These are phyloP conservation scores for Isoetes taiwanensis DNA, from an alignment of 75 land plant species.

Conservation along the genomic window DNA sequence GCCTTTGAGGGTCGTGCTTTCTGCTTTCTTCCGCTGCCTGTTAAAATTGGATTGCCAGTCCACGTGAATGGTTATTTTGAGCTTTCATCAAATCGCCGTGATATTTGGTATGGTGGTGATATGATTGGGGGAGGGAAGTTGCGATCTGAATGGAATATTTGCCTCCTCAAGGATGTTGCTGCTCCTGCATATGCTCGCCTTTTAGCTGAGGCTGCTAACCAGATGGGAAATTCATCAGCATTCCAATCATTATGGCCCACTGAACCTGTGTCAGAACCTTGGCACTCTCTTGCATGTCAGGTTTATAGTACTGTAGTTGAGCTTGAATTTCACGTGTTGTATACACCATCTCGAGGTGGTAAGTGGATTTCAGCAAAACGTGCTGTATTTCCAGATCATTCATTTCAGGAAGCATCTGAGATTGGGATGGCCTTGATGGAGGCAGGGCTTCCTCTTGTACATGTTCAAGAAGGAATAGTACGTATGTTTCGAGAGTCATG, in stretches of 20 bases:
- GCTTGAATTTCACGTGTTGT: slow-evolving; percentile 44
- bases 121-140: slow-evolving; percentile 92
- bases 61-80: slow-evolving; percentile 96
- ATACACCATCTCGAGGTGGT: slow-evolving; percentile 57
- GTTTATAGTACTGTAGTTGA: slow-evolving; percentile 47
- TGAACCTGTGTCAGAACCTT: slow-evolving; percentile 37
- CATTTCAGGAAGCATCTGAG: slow-evolving; percentile 35
- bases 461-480: slow-evolving; percentile 39
- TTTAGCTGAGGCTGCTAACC: slow-evolving; percentile 46
- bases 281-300: slow-evolving; percentile 51
- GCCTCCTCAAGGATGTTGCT: slow-evolving; percentile 62
- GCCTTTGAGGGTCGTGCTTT: slow-evolving; percentile 81
- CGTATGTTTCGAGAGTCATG: slow-evolving; percentile 44
- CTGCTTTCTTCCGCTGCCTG: slow-evolving; percentile 86
- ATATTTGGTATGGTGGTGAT: slow-evolving; percentile 97
- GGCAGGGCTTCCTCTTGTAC: slow-evolving; percentile 56
- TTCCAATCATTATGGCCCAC: slow-evolving; percentile 77
- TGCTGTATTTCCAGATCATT: slow-evolving; percentile 83
- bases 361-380: slow-evolving; percentile 80
- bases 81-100: slow-evolving; percentile 83
- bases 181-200: slow-evolving; percentile 78
- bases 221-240: slow-evolving; percentile 43
- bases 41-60: slow-evolving; percentile 69
- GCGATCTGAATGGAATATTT: slow-evolving; percentile 81
- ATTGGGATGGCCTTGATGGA: slow-evolving; percentile 55